phyloP scores from a whole-genome alignment of 371 early-diverging fungal genomes.

The Rhizomucor pusillus region DNA sequence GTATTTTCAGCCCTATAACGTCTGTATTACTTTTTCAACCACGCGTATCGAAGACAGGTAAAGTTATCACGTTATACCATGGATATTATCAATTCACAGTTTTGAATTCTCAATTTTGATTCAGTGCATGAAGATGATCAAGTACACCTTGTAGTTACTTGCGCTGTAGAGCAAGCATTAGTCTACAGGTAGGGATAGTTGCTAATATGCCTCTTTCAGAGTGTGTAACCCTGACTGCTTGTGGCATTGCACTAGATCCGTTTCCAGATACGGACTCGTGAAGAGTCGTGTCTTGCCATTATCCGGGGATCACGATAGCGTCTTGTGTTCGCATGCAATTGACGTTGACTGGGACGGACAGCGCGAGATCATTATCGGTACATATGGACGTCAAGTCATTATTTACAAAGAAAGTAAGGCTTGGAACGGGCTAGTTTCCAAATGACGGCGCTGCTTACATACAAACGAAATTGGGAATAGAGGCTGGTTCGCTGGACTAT shows the following conservation, averaged over 20 bases:
- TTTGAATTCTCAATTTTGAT: constrained; percentile 9
- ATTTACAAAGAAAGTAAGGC: constrained; percentile 63
- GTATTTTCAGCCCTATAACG: constrained; percentile 46
- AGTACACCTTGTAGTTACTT: constrained; percentile 58
- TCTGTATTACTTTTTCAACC: constrained; percentile 51
- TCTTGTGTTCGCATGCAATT: constrained; percentile 68
- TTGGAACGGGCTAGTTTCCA: background rate
- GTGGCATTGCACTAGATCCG: constrained; percentile 24
- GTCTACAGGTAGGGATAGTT: constrained; percentile 43
- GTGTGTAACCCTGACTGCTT: background rate
- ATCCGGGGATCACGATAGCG: constrained; percentile 62
- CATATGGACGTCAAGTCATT: constrained; percentile 69
- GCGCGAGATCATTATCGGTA: constrained; percentile 70
- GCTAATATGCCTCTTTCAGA: background rate
- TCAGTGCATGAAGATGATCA: constrained; percentile 27
- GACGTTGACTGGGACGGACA: constrained; percentile 77
- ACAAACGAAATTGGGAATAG: constrained; percentile 9
- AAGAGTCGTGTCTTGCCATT: constrained; percentile 47
- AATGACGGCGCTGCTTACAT: background rate
- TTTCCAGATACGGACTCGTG: constrained; percentile 41
- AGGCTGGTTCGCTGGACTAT: constrained; percentile 47
- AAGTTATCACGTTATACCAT: constrained; percentile 12
- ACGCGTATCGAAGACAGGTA: constrained; percentile 36
- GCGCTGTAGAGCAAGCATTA: constrained; percentile 63
- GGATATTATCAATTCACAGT: background rate